Base-by-base conservation (phyloP, 345 rosid species). In the Clarkia xantiana region DNA sequence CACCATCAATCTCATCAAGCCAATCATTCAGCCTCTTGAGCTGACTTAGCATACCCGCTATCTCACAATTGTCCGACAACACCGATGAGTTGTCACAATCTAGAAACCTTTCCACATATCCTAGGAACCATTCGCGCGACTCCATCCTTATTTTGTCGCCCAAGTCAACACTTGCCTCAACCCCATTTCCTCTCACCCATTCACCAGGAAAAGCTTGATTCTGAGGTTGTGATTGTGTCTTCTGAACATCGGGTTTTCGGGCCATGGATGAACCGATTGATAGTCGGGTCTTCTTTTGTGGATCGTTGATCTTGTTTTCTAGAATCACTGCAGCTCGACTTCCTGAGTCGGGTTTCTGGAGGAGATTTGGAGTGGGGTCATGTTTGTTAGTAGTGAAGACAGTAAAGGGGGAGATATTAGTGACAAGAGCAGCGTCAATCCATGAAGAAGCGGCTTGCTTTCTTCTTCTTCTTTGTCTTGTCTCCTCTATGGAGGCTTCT, bases 21-120 rank as follows among this genome's bases (percentile, higher is more conserved):
- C 98, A 91, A 54, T 81, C 85, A 57, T 86, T 86, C 58, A 91
- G 94, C 53, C 85, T 86, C 81, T 91, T 91, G 44, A 91, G 84
- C 60, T 91, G 94, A 15, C 80, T 78, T 62, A 91, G 57, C 86
- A 91, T 91, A 55, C 93, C 98, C 0, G 96, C 94, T 19, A 91
- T 80, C 56, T 84, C 96, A 17, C 81, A 80, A 5, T 79, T 91
- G 69, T 79, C 79, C 3, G 94, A 76, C 54, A 86, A 67, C 40
- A 71, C 62, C 2, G 84, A 79, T 0, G 69, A 42, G 45, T 76
- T 79, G 9, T 84, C 94, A 1, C 79, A 79, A 48, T 86, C 98
- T 62, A 91, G 74, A 80, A 91, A 86, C 45, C 69, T 80, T 70
- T 91, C 96, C 43, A 91, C 89, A 22, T 76, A 91, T 44, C 86